A percentile compares a stretch with the other conserved stretches of the same genome.
Evolutionary conservation across 345 rosid genomes (phyloP).

Genomic region (Murraya paniculata): DNA sequence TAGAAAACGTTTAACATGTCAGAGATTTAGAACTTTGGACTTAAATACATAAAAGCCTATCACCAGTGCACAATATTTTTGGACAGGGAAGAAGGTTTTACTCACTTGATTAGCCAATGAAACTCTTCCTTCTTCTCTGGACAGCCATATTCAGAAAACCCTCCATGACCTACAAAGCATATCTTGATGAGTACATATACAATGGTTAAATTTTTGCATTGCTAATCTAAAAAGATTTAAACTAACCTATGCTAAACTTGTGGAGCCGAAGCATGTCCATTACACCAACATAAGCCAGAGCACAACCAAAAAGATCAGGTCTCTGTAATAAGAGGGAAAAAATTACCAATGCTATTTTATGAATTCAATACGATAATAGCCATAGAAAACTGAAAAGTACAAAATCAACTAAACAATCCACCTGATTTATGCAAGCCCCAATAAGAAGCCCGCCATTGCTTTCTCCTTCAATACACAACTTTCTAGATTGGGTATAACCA

Average conservation of each 20-base stretch:
- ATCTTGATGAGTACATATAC: slow-evolving; percentile 6
- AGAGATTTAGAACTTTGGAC: neutral
- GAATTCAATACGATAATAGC: slow-evolving; percentile 2
- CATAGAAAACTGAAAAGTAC: neutral
- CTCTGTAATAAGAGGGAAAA: slow-evolving; percentile 41
- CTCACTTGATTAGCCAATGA: slow-evolving; percentile 87
- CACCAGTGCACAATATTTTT: neutral
- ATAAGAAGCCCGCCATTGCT: slow-evolving; percentile 95
- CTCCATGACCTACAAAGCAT: slow-evolving; percentile 68
- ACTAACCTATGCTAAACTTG: slow-evolving; percentile 85
- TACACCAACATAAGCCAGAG: slow-evolving; percentile 96
- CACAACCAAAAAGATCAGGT: slow-evolving; percentile 98
- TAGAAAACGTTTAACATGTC: neutral
- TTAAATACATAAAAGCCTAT: too few species aligned
- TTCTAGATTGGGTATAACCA: slow-evolving; percentile 72
- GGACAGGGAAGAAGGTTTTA: neutral
- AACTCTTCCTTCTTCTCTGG: slow-evolving; percentile 81
- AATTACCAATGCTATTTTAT: slow-evolving; percentile 22
- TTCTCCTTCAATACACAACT: slow-evolving; percentile 89
- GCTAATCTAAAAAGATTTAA: neutral
- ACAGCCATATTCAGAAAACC: slow-evolving; percentile 91
- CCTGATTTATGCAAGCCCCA: slow-evolving; percentile 98
- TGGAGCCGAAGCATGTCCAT: slow-evolving; percentile 99
- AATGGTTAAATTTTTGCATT: neutral
- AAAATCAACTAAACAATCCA: slow-evolving; percentile 24